Evolutionary conservation across 129 eudicot species (phyloP).

Genomic region (Solidago caesia): DNA sequence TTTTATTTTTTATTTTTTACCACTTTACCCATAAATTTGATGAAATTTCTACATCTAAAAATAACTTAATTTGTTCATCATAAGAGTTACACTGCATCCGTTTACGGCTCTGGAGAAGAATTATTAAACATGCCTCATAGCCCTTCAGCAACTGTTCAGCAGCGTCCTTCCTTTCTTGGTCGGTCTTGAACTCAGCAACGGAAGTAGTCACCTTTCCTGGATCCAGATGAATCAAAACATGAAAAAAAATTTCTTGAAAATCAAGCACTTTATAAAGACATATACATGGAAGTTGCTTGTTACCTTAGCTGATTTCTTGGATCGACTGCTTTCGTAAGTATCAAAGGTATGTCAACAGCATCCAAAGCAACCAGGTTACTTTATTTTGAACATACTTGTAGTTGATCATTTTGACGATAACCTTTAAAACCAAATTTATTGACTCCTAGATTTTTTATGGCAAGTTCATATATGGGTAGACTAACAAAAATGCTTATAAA

Average conservation of each 20-base stretch:
- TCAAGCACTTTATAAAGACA: no score
- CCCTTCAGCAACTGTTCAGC: slow-evolving; percentile 86
- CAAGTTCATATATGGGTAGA: no score
- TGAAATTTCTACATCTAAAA: no score
- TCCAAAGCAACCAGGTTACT: slow-evolving; percentile 87
- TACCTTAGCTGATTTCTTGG: slow-evolving; percentile 76
- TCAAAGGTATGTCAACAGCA: slow-evolving; percentile 65
- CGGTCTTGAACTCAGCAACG: slow-evolving; percentile 94
- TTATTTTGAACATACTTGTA: no score
- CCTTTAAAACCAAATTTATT: background rate
- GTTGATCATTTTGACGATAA: no score
- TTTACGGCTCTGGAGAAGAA: background rate
- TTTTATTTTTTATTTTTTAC: no score
- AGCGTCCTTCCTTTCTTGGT: slow-evolving; percentile 80
- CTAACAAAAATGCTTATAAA: background rate
- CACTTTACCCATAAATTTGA: no score
- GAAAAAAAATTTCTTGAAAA: no score
- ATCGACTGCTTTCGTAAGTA: slow-evolving; percentile 46
- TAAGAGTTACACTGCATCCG: background rate
- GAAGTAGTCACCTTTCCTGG: slow-evolving; percentile 96
- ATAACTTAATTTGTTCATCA: slow-evolving; percentile 1
- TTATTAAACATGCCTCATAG: slow-evolving; percentile 67
- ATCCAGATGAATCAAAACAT: slow-evolving; percentile 14
- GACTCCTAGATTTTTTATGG: background rate
- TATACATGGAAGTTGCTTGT: slow-evolving; percentile 10